These are phyloP conservation scores for Polytrichum formosum DNA, from an alignment of 225 moss, liverwort and hornwort genomes.

Conservation along the genomic window DNA sequence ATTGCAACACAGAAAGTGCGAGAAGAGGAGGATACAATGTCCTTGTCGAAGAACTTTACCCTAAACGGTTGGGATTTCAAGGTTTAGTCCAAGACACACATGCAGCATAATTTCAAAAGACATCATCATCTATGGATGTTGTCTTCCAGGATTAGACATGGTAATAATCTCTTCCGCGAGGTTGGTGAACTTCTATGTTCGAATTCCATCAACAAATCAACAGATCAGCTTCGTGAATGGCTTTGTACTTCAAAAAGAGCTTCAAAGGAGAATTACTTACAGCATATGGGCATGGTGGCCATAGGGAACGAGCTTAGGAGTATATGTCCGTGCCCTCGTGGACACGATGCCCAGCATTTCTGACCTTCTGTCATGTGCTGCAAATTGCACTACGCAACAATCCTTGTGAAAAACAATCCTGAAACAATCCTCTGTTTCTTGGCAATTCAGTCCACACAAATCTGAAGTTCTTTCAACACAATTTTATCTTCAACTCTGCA, in stretches of 20 bases:
- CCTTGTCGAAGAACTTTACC: too few relatives aligned
- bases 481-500: too few relatives aligned
- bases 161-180: conserved; percentile 9
- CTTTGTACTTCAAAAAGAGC: neutral
- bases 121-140: too few relatives aligned
- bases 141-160: neutral
- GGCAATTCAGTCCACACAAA: neutral
- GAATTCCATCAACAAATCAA: neutral
- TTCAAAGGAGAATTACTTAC: conserved; percentile 2
- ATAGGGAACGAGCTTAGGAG: conserved; percentile 5
- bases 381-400: neutral
- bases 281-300: neutral
- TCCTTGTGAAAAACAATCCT: neutral
- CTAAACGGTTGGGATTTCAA: too few relatives aligned
- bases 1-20: neutral
- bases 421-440: neutral
- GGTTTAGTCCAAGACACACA: too few relatives aligned
- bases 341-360: conserved; percentile 20
- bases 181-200: neutral
- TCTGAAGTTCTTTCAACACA: neutral
- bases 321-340: conserved; percentile 3
- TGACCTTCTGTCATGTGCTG: neutral
- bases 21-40: neutral
- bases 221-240: conserved; percentile 9
- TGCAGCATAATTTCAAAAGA: too few relatives aligned